Percentiles rank a stretch among this genome's conserved stretches.
Evolutionary conservation across 75 land plant species (phyloP).

Genomic region (Pseudotsuga menziesii): DNA sequence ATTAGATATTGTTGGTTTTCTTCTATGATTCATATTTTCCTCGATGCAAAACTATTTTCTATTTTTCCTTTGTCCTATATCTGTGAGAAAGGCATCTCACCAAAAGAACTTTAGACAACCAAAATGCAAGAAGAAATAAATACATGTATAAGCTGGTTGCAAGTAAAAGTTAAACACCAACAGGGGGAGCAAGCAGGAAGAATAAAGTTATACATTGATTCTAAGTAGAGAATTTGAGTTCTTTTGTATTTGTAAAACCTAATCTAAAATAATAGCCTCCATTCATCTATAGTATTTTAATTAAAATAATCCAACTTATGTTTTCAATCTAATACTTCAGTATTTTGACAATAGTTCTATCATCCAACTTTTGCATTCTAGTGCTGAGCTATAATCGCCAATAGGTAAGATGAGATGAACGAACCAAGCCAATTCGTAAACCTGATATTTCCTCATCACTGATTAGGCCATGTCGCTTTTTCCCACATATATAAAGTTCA

Average conservation of each 20-base stretch:
- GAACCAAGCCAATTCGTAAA: conserved; percentile 92
- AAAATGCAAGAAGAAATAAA: not conserved
- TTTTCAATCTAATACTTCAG: not conserved
- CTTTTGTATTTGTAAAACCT: not conserved
- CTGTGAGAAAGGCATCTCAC: not conserved
- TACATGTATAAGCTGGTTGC: not conserved
- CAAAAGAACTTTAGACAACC: not conserved
- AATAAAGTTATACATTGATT: not conserved
- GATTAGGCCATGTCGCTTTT: conserved; percentile 68
- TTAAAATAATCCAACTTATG: not conserved
- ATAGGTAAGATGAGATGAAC: not conserved
- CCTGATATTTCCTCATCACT: conserved; percentile 90
- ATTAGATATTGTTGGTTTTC: not conserved
- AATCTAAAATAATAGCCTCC: not conserved
- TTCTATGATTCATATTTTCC: not conserved
- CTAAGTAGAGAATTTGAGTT: not conserved
- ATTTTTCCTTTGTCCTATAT: not conserved
- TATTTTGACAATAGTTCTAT: not conserved
- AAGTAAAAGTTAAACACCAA: not conserved
- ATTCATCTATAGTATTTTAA: not conserved
- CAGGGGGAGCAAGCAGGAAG: not conserved
- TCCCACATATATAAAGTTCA: conserved; percentile 84
- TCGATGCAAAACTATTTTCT: not conserved
- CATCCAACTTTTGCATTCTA: not conserved
- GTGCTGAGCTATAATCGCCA: not conserved